Evolutionary conservation across 345 rosid genomes (phyloP).

Genomic region (Schrenkiella parvula): DNA sequence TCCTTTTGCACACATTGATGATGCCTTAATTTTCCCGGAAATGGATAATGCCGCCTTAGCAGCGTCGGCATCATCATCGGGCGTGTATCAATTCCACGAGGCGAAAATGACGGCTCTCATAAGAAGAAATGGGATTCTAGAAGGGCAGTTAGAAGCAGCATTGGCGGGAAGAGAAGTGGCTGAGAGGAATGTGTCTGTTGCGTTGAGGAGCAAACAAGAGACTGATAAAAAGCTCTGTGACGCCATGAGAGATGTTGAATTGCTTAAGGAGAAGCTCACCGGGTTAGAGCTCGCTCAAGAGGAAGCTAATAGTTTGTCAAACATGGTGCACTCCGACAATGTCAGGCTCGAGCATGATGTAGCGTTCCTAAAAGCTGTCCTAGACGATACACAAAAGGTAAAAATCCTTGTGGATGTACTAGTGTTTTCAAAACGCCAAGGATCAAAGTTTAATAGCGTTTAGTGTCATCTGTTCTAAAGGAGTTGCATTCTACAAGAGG

Average conservation of each 20-base stretch:
- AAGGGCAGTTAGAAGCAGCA: conserved; percentile 77
- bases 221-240: conserved; percentile 68
- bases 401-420: not conserved
- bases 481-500: conserved; percentile 97
- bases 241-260: conserved; percentile 67
- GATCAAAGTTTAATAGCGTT: not conserved
- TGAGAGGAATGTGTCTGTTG: conserved; percentile 70
- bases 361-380: conserved; percentile 92
- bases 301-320: conserved; percentile 79
- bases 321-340: conserved; percentile 89
- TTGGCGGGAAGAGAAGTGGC: conserved; percentile 60
- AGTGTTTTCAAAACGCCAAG: not conserved
- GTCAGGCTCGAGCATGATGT: conserved; percentile 97
- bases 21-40: conserved; percentile 37
- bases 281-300: conserved; percentile 79
- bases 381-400: conserved; percentile 97
- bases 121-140: conserved; percentile 66
- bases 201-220: conserved; percentile 71
- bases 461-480: not conserved
- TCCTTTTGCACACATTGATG: conserved; percentile 42
- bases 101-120: conserved; percentile 62
- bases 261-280: conserved; percentile 80
- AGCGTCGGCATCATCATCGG: conserved; percentile 40
- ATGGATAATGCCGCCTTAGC: conserved; percentile 39
- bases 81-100: conserved; percentile 71